These are phyloP conservation scores for Chrysoporthe deuterocubensis DNA, from an alignment of 2,329 filamentous ascomycete species.

Conservation along the genomic window DNA sequence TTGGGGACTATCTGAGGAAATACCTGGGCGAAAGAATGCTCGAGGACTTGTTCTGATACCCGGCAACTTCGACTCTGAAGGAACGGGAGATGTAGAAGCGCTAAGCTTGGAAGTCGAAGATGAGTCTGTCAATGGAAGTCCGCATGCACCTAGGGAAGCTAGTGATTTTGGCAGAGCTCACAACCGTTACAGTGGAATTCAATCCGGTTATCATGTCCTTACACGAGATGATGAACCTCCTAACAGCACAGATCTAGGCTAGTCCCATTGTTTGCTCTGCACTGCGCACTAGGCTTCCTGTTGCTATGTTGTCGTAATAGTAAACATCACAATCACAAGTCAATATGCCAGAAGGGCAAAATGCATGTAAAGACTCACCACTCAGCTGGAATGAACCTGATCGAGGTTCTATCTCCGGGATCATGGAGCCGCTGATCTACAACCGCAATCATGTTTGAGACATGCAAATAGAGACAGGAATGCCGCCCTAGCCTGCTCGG, in stretches of 20 bases:
- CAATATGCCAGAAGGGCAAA: background rate
- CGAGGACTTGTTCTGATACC: background rate
- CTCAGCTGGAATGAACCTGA: background rate
- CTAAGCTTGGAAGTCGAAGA: background rate
- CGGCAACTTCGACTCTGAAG: background rate
- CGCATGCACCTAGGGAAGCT: background rate
- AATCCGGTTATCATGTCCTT: background rate
- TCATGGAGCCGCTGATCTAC: background rate
- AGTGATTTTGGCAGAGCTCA: background rate
- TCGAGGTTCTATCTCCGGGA: background rate
- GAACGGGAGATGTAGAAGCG: background rate
- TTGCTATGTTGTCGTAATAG: background rate
- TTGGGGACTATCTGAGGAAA: background rate
- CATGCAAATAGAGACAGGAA: conserved; percentile 1
- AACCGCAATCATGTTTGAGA: conserved; percentile 5
- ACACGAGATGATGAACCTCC: background rate
- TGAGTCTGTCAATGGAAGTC: background rate
- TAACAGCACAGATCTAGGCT: background rate
- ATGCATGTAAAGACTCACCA: background rate
- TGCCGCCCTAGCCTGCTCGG: background rate
- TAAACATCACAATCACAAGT: background rate
- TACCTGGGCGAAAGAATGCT: background rate
- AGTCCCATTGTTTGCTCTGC: background rate
- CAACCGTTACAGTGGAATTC: background rate
- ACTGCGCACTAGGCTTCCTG: background rate